Conservation (phyloP, 2,329 filamentous ascomycete species). For the Ophiostoma novo-ulmi region DNA sequence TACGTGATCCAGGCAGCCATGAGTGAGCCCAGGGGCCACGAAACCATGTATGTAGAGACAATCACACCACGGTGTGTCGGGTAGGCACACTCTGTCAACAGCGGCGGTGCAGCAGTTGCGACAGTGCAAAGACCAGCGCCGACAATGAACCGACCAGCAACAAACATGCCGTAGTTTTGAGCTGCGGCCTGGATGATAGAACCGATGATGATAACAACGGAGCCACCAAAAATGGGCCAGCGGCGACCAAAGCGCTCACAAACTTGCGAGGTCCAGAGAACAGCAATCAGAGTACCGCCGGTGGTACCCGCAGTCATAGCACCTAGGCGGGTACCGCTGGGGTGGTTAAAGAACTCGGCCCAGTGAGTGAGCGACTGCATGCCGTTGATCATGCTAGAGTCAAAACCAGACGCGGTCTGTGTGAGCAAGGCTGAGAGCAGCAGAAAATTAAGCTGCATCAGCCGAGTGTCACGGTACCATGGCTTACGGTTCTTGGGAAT, state of each 20-base stretch:
- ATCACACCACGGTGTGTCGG: constrained; percentile 71
- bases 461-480: constrained; percentile 28
- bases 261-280: constrained; percentile 18
- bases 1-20: constrained; percentile 69
- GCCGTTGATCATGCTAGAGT: constrained; percentile 35
- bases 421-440: constrained; percentile 34
- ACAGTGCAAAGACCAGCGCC: constrained; percentile 54
- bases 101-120: constrained; percentile 31
- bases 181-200: constrained; percentile 70
- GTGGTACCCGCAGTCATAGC: constrained; percentile 29
- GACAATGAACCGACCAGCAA: constrained; percentile 63
- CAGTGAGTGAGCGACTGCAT: constrained; percentile 35
- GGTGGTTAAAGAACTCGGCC: constrained; percentile 32
- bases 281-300: constrained; percentile 20
- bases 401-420: constrained; percentile 35
- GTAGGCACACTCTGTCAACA: constrained; percentile 60
- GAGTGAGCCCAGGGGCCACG: constrained; percentile 71
- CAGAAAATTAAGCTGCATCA: constrained; percentile 34
- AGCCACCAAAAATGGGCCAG: constrained; percentile 66
- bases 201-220: constrained; percentile 65
- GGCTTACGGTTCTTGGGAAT: constrained; percentile 25
- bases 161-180: constrained; percentile 53
- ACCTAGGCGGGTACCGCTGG: constrained; percentile 32
- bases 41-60: constrained; percentile 74
- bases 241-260: constrained; percentile 63